phyloP scores from a whole-genome alignment of 148 eudicot species.

The Chenopodium quinoa region DNA sequence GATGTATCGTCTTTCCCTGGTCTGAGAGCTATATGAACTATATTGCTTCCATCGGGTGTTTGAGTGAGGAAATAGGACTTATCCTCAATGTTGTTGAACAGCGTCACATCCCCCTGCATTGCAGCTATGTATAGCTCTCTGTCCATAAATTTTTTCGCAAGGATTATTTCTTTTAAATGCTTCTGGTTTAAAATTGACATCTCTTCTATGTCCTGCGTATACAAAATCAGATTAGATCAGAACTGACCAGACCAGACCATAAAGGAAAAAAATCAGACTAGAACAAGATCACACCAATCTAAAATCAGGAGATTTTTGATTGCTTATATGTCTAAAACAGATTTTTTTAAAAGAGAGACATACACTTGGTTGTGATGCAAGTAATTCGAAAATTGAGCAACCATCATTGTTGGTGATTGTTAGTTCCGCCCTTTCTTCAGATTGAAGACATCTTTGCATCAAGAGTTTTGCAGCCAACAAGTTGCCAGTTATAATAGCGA shows the following conservation, averaged over 20 bases:
- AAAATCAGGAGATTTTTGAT: too few relatives aligned
- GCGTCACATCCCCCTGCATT: not conserved
- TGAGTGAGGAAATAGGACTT: not conserved
- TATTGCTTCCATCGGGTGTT: not conserved
- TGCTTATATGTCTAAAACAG: too few relatives aligned
- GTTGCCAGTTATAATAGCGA: not conserved
- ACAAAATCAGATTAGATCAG: too few relatives aligned
- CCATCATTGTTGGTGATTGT: slow-evolving; percentile 1
- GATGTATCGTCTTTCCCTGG: not conserved
- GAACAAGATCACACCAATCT: too few relatives aligned
- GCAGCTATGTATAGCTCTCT: too few relatives aligned
- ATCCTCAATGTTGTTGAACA: too few relatives aligned
- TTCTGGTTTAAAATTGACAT: too few relatives aligned
- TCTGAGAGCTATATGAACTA: not conserved
- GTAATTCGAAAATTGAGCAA: not conserved
- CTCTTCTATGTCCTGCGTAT: too few relatives aligned
- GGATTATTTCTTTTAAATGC: too few relatives aligned
- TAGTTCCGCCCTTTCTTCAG: not conserved
- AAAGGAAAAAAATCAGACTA: too few relatives aligned
- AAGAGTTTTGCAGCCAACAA: not conserved
- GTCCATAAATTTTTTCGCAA: too few relatives aligned
- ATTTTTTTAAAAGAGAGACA: not conserved
- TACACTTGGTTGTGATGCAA: not conserved
- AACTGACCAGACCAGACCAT: too few relatives aligned
- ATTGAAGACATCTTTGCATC: not conserved